Evolutionary conservation across 306 rosid species (phyloP), one percentile per base, ranked within the genome.

Genomic region (Biancaea sappan): DNA sequence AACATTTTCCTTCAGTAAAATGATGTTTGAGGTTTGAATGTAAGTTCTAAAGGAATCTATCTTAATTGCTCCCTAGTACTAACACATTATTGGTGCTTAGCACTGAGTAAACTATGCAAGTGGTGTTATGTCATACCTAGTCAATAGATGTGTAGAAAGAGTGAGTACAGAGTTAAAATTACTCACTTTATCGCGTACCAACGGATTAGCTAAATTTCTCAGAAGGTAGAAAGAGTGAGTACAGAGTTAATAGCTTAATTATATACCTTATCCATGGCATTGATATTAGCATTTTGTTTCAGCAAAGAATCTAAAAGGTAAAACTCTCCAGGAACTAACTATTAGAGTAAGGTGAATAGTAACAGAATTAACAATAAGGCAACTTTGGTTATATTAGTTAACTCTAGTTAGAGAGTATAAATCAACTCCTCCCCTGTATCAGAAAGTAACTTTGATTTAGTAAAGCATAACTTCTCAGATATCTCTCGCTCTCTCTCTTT

Each of bases 201-300:
- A 86, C 32, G 99, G 97, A 82, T 94, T 92, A 24, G 96, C 97
- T 13, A 90, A 83, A 76, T 92, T 93, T 78, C 91, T 82, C 73
- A 94, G 80, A 73, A 92, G 96, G 87, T 84, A 80, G 82, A 32
- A 38, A 26, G 67, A 70, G 56, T 38, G 19, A 69, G n/a, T n/a
- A n/a, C n/a, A n/a, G n/a, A n/a, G n/a, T n/a, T n/a, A n/a, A n/a
- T n/a, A n/a, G n/a, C n/a, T n/a, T 63, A 65, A 56, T 75, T 48
- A 19, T n/a, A 53, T 89, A 90, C 99, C 96, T 77, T 88, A 84
- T 94, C 99, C 79, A 63, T 78, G 4, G 89, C 92, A 87, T 90
- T 92, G 63, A 94, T 83, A 80, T 88, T 93, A 74, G 85, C 88
- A 75, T 83, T 83, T 71, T 90, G 92, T 85, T 88, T 90, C 84